A percentile compares a stretch with the other conserved stretches of the same genome.
phyloP scores from a whole-genome alignment of 2,329 filamentous ascomycete species.

The Lanzia echinophila region DNA sequence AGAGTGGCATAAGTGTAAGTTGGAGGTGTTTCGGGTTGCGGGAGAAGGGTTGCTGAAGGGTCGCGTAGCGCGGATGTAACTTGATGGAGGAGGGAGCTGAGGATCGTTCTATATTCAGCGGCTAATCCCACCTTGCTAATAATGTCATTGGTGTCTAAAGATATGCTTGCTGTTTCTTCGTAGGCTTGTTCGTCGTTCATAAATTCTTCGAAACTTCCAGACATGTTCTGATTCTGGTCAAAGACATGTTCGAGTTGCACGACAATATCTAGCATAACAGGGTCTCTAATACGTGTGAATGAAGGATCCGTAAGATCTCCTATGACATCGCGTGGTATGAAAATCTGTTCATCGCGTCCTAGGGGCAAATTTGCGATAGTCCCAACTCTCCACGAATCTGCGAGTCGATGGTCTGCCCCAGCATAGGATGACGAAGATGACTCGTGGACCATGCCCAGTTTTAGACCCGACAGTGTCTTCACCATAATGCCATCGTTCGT shows the following conservation, averaged over 20 bases:
- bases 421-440: conserved; percentile 33
- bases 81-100: conserved; percentile 42
- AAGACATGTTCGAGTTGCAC: conserved; percentile 39
- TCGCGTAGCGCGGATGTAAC: conserved; percentile 45
- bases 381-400: conserved; percentile 62
- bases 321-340: conserved; percentile 69
- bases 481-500: conserved; percentile 42
- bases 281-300: conserved; percentile 72
- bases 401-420: conserved; percentile 30
- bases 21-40: conserved; percentile 29
- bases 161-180: conserved; percentile 4
- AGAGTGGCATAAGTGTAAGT: conserved; percentile 31
- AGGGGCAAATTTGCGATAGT: conserved; percentile 75
- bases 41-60: conserved; percentile 34
- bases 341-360: conserved; percentile 81
- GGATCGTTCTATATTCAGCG: conserved; percentile 30
- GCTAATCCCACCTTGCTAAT: conserved; percentile 19
- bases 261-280: conserved; percentile 66
- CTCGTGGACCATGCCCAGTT: conserved; percentile 62
- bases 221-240: conserved; percentile 15
- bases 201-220: conserved; percentile 17
- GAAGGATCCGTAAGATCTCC: conserved; percentile 74
- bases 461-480: conserved; percentile 49
- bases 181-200: conserved; percentile 17
- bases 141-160: conserved; percentile 12